A percentile compares a stretch with the other conserved stretches of the same genome.
Evolutionary conservation across 2,329 filamentous ascomycete species (phyloP).

Genomic region (Fusarium oligoseptatum): DNA sequence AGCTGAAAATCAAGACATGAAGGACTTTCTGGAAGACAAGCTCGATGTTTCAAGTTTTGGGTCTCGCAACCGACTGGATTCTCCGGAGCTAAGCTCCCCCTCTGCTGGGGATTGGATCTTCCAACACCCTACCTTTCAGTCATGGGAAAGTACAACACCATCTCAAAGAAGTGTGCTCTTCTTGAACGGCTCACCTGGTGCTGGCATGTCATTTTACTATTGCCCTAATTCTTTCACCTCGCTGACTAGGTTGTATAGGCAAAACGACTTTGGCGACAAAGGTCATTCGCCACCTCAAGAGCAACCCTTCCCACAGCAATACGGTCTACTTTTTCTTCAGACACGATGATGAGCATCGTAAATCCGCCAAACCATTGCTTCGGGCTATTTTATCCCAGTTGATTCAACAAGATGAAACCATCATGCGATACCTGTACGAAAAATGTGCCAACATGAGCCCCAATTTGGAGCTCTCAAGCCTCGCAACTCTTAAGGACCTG

Average conservation of each 20-base stretch:
- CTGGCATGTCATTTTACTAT: neutral
- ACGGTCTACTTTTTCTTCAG: constrained; percentile 23
- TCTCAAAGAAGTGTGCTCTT: constrained; percentile 1
- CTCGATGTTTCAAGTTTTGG: accelerated
- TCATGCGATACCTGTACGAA: neutral
- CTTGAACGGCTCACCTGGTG: constrained; percentile 25
- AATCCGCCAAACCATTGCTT: neutral
- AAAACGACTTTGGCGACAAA: constrained; percentile 26
- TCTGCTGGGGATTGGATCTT: constrained; percentile 23
- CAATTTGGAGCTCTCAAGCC: neutral
- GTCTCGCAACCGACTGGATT: accelerated
- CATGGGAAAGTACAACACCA: neutral
- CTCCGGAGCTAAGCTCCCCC: neutral
- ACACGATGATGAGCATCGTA: neutral
- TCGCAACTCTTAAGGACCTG: neutral
- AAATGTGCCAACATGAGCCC: neutral
- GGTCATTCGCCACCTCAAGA: neutral
- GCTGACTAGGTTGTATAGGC: neutral
- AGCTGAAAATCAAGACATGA: neutral
- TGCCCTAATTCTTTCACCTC: too few relatives aligned
- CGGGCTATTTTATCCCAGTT: constrained; percentile 12
- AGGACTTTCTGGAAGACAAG: neutral
- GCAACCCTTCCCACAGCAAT: neutral
- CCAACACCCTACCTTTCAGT: neutral
- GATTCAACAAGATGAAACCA: neutral